Percentiles rank a stretch among this genome's conserved stretches.
Conservation (phyloP, 805 yeast genomes). For the Myxozyma melibiosi region DNA sequence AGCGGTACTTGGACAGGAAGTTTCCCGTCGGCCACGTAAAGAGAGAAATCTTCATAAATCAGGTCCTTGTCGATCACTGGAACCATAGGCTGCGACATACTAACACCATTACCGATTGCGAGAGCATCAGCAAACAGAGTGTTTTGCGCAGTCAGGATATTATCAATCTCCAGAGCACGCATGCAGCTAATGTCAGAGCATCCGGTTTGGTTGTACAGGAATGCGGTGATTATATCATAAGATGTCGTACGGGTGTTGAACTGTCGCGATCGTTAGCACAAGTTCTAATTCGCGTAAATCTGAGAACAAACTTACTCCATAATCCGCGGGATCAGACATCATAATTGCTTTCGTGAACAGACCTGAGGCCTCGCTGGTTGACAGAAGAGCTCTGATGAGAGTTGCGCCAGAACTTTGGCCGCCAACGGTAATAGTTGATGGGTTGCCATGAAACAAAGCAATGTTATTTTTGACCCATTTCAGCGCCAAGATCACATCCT, state of each 20-base stretch:
- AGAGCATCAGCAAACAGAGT: constrained; percentile 8
- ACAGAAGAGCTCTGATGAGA: constrained; percentile 26
- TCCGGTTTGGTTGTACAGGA: constrained; percentile 17
- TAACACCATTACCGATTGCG: constrained; percentile 17
- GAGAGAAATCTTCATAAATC: constrained; percentile 31
- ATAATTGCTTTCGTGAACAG: constrained; percentile 21
- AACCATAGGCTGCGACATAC: constrained; percentile 33
- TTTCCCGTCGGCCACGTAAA: constrained; percentile 16
- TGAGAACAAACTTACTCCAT: constrained; percentile 18
- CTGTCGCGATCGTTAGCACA: background rate
- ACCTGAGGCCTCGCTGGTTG: constrained; percentile 19
- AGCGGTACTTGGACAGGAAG: constrained; percentile 35
- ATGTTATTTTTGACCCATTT: constrained; percentile 42
- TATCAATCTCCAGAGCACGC: constrained; percentile 11
- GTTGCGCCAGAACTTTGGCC: constrained; percentile 45
- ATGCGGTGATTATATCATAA: constrained; percentile 5
- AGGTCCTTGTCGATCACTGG: constrained; percentile 38
- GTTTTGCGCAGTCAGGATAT: constrained; percentile 21
- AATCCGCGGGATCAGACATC: constrained; percentile 33
- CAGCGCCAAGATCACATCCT: constrained; percentile 36
- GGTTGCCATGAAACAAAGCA: constrained; percentile 41
- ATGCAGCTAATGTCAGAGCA: constrained; percentile 28
- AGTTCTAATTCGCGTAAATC: too few species aligned
- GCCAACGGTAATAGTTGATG: constrained; percentile 40
- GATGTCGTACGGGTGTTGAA: constrained; percentile 24